Evolutionary conservation across 805 yeast species (phyloP).

Genomic region (Candida tallmaniae): DNA sequence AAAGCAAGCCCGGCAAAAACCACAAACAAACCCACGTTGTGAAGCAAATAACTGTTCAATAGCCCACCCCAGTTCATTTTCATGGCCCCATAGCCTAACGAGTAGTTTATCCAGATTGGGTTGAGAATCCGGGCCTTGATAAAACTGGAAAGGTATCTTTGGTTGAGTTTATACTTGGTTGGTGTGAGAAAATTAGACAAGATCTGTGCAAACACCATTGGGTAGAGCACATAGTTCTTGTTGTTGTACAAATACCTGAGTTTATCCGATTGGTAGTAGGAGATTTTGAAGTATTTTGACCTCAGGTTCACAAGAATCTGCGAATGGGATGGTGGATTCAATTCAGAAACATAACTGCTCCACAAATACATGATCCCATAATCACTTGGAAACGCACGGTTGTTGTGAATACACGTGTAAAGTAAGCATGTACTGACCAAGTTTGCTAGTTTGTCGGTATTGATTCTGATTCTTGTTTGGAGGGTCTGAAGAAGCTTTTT

Average conservation of each 20-base stretch:
- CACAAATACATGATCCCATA: constrained; percentile 31
- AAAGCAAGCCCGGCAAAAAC: constrained; percentile 16
- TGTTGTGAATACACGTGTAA: constrained; percentile 21
- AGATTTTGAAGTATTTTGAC: constrained; percentile 22
- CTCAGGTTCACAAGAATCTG: constrained; percentile 25
- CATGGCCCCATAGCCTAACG: constrained; percentile 22
- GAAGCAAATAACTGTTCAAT: constrained; percentile 20
- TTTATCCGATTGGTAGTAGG: constrained; percentile 17
- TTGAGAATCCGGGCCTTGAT: constrained; percentile 29
- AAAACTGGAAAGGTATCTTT: constrained; percentile 28
- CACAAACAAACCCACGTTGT: constrained; percentile 18
- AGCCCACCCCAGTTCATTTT: constrained; percentile 28
- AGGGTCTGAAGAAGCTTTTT: constrained; percentile 13
- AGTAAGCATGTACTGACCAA: constrained; percentile 9
- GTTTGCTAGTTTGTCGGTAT: constrained; percentile 4
- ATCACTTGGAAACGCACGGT: constrained; percentile 34
- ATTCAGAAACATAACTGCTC: constrained; percentile 24
- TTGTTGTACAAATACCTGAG: constrained; percentile 20
- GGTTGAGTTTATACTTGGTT: constrained; percentile 30
- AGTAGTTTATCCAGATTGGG: constrained; percentile 40
- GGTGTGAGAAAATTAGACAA: constrained; percentile 40
- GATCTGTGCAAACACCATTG: constrained; percentile 34
- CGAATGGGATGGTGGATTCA: constrained; percentile 31
- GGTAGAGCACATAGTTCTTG: constrained; percentile 31
- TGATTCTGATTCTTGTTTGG: too few species aligned